phyloP scores from a whole-genome alignment of 140 eudicot species.

The Anethum foeniculum region DNA sequence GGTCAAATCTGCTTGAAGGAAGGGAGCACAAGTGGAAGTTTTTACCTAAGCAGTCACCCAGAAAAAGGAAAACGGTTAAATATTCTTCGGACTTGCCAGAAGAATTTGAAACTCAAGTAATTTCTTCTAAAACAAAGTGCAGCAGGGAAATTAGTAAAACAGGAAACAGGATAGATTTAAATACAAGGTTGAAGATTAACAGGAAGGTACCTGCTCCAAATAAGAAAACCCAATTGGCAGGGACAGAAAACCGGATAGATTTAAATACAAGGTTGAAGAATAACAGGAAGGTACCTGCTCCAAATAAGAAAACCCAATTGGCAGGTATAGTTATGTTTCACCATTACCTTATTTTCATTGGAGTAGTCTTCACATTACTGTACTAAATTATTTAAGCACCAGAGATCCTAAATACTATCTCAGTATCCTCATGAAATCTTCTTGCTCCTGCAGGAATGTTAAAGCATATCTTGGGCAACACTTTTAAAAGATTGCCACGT shows the following conservation, averaged over 20 bases:
- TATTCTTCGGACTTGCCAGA: conserved; percentile 7
- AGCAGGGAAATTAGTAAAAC: conserved; percentile 5
- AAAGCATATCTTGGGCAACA: conserved; percentile 10
- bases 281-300: conserved; percentile 15
- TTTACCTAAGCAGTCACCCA: conserved; percentile 24
- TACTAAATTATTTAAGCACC: not conserved
- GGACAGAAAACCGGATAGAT: conserved; percentile 1
- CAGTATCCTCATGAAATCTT: not conserved
- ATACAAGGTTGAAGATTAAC: conserved; percentile 10
- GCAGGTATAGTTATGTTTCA: conserved; percentile 14
- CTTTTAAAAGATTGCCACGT: not conserved
- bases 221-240: conserved; percentile 14
- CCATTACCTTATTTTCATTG: not conserved
- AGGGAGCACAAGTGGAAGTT: conserved; percentile 27
- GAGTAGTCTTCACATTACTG: not conserved
- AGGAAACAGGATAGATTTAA: not conserved
- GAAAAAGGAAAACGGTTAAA: conserved; percentile 24
- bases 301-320: conserved; percentile 7
- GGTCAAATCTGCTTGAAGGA: conserved; percentile 46
- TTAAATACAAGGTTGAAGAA: conserved; percentile 11
- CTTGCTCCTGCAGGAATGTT: conserved; percentile 12
- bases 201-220: conserved; percentile 11
- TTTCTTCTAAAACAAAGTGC: not conserved
- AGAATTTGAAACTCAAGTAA: conserved; percentile 9
- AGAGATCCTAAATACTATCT: not conserved